Conservation (phyloP, 768 basidiomycete genomes). For the Pleurotus tuber-regium region DNA sequence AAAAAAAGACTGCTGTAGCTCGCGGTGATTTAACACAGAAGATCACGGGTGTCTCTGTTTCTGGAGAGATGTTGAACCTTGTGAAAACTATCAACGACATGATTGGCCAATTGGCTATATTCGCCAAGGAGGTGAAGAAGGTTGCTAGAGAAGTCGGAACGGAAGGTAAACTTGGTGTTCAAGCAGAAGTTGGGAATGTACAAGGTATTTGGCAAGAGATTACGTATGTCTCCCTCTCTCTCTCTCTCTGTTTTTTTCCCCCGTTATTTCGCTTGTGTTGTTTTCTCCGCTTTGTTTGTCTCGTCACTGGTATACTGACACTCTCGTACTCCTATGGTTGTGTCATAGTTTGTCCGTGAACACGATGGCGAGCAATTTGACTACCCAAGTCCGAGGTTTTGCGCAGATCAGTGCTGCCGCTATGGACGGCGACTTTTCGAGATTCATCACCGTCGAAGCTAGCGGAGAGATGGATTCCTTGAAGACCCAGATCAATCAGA, state of each 20-base stretch:
- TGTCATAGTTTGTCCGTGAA: conserved; percentile 91
- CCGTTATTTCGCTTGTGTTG: not conserved
- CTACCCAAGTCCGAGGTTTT: conserved; percentile 96
- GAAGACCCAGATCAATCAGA: conserved; percentile 98
- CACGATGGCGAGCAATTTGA: conserved; percentile 94
- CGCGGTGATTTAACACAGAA: conserved; percentile 91
- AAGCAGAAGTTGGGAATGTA: conserved; percentile 93
- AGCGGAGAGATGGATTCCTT: conserved; percentile 98
- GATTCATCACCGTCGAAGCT: conserved; percentile 98
- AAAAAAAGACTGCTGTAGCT: conserved; percentile 89
- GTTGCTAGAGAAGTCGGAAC: conserved; percentile 97
- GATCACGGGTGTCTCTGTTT: conserved; percentile 86
- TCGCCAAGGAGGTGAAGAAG: conserved; percentile 74
- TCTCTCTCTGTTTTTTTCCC: not conserved
- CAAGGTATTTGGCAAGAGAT: conserved; percentile 99
- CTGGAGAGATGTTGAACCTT: conserved; percentile 90
- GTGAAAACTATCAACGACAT: conserved; percentile 97
- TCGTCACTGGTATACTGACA: too few relatives aligned
- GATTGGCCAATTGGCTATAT: conserved; percentile 58
- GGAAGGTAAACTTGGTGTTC: conserved; percentile 94
- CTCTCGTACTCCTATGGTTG: too few relatives aligned
- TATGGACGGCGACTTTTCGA: conserved; percentile 97
- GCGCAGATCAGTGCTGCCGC: conserved; percentile 98
- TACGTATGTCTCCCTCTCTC: conserved; percentile 56
- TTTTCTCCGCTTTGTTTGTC: not conserved